These are phyloP conservation scores for Phytophthora ohioensis DNA, from an alignment of 352 stramenopile species.

Conservation along the genomic window DNA sequence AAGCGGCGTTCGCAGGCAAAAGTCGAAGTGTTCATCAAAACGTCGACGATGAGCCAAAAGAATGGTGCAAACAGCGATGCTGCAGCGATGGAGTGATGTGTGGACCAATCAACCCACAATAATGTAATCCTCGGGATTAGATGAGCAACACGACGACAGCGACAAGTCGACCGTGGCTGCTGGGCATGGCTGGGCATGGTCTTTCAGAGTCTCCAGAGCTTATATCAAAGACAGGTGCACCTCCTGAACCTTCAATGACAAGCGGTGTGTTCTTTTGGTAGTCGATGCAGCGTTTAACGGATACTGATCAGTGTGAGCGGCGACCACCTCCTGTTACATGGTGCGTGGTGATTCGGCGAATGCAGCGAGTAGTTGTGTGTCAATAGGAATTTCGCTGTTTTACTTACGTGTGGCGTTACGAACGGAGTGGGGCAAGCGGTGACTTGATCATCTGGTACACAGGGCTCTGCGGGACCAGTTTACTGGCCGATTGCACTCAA, in stretches of 20 bases:
- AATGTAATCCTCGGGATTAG: slow-evolving; percentile 11
- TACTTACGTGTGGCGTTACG: slow-evolving; percentile 10
- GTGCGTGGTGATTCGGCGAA: slow-evolving; percentile 7
- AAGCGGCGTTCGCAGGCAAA: slow-evolving; percentile 22
- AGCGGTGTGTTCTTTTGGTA: not conserved
- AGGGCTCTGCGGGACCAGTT: slow-evolving; percentile 26
- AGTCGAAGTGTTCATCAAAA: slow-evolving; percentile 23
- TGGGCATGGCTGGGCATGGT: not conserved
- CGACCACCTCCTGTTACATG: slow-evolving; percentile 20
- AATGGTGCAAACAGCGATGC: no score
- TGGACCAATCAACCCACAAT: not conserved
- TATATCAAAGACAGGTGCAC: no score
- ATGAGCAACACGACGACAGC: slow-evolving; percentile 11
- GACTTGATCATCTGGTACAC: slow-evolving; percentile 42
- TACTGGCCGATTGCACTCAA: slow-evolving; percentile 33
- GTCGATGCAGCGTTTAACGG: slow-evolving; percentile 2
- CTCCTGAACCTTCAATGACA: not conserved
- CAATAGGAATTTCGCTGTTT: not conserved
- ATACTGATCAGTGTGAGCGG: not conserved
- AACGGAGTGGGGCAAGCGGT: slow-evolving; percentile 30
- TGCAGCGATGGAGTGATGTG: not conserved
- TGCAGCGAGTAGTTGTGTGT: slow-evolving; percentile 7
- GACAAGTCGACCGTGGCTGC: not conserved
- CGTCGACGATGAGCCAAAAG: slow-evolving; percentile 16
- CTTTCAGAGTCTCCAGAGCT: no score